Percentiles rank a stretch among this genome's conserved stretches.
phyloP scores from a whole-genome alignment of 306 rosid genomes.

The Gleditsia sinensis region DNA sequence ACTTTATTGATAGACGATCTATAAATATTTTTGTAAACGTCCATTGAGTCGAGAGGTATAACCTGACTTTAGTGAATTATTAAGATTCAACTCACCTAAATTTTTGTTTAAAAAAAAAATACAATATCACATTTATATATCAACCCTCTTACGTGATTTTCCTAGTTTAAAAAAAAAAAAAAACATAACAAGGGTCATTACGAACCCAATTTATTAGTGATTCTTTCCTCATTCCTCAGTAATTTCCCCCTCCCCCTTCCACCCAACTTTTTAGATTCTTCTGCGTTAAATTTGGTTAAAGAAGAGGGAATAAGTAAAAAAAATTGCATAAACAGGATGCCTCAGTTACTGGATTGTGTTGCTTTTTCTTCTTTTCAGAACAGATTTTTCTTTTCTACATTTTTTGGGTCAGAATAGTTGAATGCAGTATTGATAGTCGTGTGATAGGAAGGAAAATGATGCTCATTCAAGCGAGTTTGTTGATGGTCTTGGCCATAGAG shows the following conservation, averaged over 20 bases:
- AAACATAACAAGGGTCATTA: not conserved
- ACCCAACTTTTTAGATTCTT: slow-evolving; percentile 3
- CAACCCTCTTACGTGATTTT: not conserved
- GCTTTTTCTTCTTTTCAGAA: not conserved
- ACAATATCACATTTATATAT: too few relatives aligned
- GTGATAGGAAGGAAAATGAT: slow-evolving; percentile 15
- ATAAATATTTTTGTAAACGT: too few relatives aligned
- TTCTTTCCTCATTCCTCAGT: not conserved
- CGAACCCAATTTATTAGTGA: not conserved
- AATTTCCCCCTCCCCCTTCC: too few relatives aligned
- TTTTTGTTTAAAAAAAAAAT: too few relatives aligned
- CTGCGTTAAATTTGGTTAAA: not conserved
- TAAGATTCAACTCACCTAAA: too few relatives aligned
- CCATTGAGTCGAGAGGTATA: too few relatives aligned
- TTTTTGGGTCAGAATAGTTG: not conserved
- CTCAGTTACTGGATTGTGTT: slow-evolving; percentile 2
- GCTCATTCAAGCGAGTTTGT: too few relatives aligned
- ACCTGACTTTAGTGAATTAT: too few relatives aligned
- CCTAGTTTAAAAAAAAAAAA: not conserved
- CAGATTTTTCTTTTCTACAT: slow-evolving; percentile 5
- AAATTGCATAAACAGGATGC: slow-evolving; percentile 12
- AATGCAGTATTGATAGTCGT: not conserved
- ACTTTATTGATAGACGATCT: too few relatives aligned
- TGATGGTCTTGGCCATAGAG: not conserved
- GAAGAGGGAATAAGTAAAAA: slow-evolving; percentile 17